Evolutionary conservation across 352 stramenopile genomes (phyloP).

Genomic region (Thalassiosira mediterranea): DNA sequence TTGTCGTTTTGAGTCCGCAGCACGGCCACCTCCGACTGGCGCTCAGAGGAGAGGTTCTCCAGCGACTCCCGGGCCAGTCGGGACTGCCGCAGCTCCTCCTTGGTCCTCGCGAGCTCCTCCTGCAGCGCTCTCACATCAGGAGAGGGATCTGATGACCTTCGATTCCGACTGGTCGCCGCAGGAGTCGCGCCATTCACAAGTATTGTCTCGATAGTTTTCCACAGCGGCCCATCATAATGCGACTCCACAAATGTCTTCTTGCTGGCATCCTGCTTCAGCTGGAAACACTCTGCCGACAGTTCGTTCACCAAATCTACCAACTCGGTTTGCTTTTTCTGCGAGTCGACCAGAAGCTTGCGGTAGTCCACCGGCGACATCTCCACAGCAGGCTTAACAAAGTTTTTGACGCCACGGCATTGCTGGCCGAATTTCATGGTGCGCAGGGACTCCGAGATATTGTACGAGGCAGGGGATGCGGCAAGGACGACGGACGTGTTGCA

Average conservation of each 20-base stretch:
- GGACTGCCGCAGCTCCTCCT: constrained; percentile 33
- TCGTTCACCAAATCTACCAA: constrained; percentile 54
- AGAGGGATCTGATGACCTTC: background rate
- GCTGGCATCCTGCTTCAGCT: constrained; percentile 48
- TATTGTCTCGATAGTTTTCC: constrained; percentile 47
- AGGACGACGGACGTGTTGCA: constrained; percentile 94
- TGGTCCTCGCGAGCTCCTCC: constrained; percentile 27
- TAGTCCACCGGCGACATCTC: constrained; percentile 53
- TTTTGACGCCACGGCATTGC: constrained; percentile 45
- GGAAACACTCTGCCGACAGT: constrained; percentile 53
- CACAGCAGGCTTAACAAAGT: constrained; percentile 47
- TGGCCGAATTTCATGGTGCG: constrained; percentile 69
- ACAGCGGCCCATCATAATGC: constrained; percentile 50
- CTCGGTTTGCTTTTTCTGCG: constrained; percentile 52
- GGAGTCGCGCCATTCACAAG: constrained; percentile 42
- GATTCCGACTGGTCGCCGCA: too few species aligned
- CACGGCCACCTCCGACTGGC: constrained; percentile 61
- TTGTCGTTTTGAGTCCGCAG: constrained; percentile 70
- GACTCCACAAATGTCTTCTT: constrained; percentile 44
- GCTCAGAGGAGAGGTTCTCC: constrained; percentile 54
- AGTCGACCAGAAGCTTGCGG: constrained; percentile 52
- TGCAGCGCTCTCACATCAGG: constrained; percentile 27
- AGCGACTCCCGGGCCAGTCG: constrained; percentile 37
- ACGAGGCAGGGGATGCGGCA: constrained; percentile 66
- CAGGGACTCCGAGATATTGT: constrained; percentile 74